A percentile compares a stretch with the other conserved stretches of the same genome.
Evolutionary conservation across 129 eudicot genomes (phyloP).

Genomic region (Chrysanthemum makinoi): DNA sequence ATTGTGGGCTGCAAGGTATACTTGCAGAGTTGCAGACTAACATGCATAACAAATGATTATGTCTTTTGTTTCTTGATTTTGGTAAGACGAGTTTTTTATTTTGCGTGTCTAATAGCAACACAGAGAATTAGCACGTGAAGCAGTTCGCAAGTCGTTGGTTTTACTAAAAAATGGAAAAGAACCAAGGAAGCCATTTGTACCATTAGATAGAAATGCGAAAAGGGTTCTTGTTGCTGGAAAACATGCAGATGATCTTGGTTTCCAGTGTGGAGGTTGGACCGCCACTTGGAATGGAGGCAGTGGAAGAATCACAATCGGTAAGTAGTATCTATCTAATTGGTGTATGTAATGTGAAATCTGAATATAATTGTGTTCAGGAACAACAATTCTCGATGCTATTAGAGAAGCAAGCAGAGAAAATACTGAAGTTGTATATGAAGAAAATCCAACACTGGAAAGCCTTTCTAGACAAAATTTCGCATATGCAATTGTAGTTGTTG

Average conservation of each 20-base stretch:
- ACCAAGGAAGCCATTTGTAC: constrained; percentile 23
- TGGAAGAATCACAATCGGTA: constrained; percentile 29
- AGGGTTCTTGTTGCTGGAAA: constrained; percentile 31
- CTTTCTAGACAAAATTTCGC: constrained; percentile 42
- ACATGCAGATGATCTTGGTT: constrained; percentile 38
- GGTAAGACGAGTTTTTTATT: neutral
- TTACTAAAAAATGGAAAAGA: constrained; percentile 38
- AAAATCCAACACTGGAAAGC: constrained; percentile 47
- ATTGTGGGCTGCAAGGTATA: constrained; percentile 73
- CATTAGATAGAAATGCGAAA: constrained; percentile 31
- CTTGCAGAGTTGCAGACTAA: constrained; percentile 5
- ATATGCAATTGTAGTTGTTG: constrained; percentile 58
- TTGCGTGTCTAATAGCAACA: constrained; percentile 44
- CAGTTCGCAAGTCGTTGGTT: constrained; percentile 38
- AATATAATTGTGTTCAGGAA: neutral
- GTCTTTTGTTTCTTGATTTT: neutral
- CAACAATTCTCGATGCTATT: neutral
- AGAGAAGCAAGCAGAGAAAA: constrained; percentile 22
- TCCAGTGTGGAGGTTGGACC: constrained; percentile 45
- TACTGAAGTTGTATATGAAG: constrained; percentile 42
- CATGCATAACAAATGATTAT: neutral
- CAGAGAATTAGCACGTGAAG: constrained; percentile 79
- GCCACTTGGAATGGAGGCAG: constrained; percentile 35
- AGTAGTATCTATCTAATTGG: neutral
- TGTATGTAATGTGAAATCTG: neutral